Percentiles rank a stretch among this genome's conserved stretches.
phyloP scores from a whole-genome alignment of 2,329 filamentous ascomycete genomes.

The Ilyonectria destructans region DNA sequence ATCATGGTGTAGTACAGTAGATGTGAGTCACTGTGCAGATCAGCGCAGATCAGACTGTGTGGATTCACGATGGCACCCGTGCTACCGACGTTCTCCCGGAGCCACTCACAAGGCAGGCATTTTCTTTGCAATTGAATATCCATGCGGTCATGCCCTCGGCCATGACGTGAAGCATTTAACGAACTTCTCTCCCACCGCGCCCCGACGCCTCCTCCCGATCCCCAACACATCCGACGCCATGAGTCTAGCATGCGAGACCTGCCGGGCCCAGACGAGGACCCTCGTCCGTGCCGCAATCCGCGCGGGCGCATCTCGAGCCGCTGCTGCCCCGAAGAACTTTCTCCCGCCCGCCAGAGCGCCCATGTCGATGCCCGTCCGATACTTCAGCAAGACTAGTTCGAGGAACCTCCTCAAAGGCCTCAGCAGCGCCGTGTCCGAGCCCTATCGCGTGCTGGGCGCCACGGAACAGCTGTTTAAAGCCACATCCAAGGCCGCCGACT shows the following conservation, averaged over 20 bases:
- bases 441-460: slow-evolving; percentile 84
- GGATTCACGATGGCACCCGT: not conserved
- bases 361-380: slow-evolving; percentile 45
- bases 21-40: slow-evolving; percentile 30
- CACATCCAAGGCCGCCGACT: slow-evolving; percentile 82
- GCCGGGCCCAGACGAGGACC: slow-evolving; percentile 61
- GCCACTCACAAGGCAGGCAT: slow-evolving; percentile 45
- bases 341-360: slow-evolving; percentile 34
- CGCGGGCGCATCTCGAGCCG: slow-evolving; percentile 47
- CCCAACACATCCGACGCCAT: slow-evolving; percentile 22
- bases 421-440: slow-evolving; percentile 55
- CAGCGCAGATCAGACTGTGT: slow-evolving; percentile 25
- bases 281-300: slow-evolving; percentile 56
- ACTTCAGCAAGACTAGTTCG: slow-evolving; percentile 56
- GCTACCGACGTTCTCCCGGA: slow-evolving; percentile 49
- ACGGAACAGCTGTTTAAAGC: slow-evolving; percentile 86
- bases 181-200: slow-evolving; percentile 27
- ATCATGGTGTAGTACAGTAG: not conserved
- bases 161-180: slow-evolving; percentile 52
- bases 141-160: slow-evolving; percentile 48
- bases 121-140: slow-evolving; percentile 44
- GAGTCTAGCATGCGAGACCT: slow-evolving; percentile 65
- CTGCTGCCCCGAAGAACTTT: slow-evolving; percentile 47
- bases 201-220: slow-evolving; percentile 17
- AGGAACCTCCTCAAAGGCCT: slow-evolving; percentile 55